These are phyloP conservation scores for Aspergillus unguis DNA, from an alignment of 2,329 filamentous ascomycete species.

Conservation along the genomic window DNA sequence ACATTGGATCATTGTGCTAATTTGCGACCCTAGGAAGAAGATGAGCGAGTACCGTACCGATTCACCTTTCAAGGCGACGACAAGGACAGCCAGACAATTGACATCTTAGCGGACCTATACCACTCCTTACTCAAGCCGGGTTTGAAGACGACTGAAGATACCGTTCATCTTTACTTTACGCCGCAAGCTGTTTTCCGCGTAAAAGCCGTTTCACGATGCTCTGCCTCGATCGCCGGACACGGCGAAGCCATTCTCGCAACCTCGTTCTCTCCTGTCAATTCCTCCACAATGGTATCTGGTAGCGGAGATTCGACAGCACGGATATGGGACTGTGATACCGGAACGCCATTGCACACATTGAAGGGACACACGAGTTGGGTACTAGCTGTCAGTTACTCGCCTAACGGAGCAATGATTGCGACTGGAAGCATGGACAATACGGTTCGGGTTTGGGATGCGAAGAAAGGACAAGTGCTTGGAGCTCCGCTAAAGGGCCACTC, in stretches of 20 bases:
- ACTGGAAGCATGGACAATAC: slow-evolving; percentile 93
- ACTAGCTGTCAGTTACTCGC: slow-evolving; percentile 79
- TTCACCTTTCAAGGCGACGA: slow-evolving; percentile 56
- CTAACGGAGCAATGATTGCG: slow-evolving; percentile 75
- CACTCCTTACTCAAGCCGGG: slow-evolving; percentile 51
- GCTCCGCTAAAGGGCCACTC: slow-evolving; percentile 75
- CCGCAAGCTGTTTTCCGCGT: slow-evolving; percentile 94
- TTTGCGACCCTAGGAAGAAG: slow-evolving; percentile 46
- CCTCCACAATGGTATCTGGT: slow-evolving; percentile 76
- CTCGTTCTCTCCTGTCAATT: slow-evolving; percentile 77
- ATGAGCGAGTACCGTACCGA: slow-evolving; percentile 63
- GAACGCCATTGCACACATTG: slow-evolving; percentile 80
- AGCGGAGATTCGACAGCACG: slow-evolving; percentile 87
- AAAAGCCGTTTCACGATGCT: slow-evolving; percentile 84
- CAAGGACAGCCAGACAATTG: slow-evolving; percentile 37
- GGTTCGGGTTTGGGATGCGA: slow-evolving; percentile 84
- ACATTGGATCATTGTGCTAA: background rate
- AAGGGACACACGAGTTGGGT: slow-evolving; percentile 91
- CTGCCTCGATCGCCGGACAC: slow-evolving; percentile 83
- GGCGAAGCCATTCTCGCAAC: slow-evolving; percentile 84
- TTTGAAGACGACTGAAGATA: slow-evolving; percentile 58
- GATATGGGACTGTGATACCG: slow-evolving; percentile 93
- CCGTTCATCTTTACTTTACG: slow-evolving; percentile 61
- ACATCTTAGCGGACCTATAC: slow-evolving; percentile 49
- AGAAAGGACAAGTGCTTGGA: slow-evolving; percentile 71